Percentiles rank a stretch among this genome's conserved stretches.
phyloP scores from a whole-genome alignment of 1,284 basidiomycete genomes.

The Tilletia indica region DNA sequence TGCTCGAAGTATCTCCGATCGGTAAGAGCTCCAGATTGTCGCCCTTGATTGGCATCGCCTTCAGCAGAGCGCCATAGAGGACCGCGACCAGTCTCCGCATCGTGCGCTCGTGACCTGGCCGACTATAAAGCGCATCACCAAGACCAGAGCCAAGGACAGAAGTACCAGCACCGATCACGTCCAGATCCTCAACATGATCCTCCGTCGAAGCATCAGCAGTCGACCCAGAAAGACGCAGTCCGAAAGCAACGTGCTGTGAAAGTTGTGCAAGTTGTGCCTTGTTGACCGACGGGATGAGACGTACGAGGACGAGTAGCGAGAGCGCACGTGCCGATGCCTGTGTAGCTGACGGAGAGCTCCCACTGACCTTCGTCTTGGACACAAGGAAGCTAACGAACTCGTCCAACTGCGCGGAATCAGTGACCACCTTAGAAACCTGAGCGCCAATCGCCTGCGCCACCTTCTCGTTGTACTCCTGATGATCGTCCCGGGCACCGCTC shows the following conservation, averaged over 20 bases:
- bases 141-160: background rate
- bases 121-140: conserved; percentile 9
- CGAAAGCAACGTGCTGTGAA: conserved; percentile 4
- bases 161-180: background rate
- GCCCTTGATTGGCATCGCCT: background rate
- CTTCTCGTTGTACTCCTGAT: background rate
- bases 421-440: background rate
- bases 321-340: conserved; percentile 8
- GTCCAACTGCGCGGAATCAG: background rate
- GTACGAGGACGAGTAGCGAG: background rate
- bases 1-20: background rate
- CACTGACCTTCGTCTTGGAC: background rate
- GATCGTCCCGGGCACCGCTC: background rate
- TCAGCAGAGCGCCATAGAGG: background rate
- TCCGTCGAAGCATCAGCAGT: background rate
- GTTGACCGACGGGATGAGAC: background rate
- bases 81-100: conserved; percentile 14
- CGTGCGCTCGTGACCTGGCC: background rate
- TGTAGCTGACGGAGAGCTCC: background rate
- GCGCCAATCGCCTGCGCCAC: background rate
- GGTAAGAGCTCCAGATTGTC: background rate
- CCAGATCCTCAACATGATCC: conserved; percentile 2
- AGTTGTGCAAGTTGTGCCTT: background rate
- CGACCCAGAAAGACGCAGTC: background rate
- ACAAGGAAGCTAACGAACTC: background rate